Evolutionary conservation across 176 grass and related monocot genomes (phyloP), one percentile per base, ranked within the genome.

Genomic region (Oryza coarctata): DNA sequence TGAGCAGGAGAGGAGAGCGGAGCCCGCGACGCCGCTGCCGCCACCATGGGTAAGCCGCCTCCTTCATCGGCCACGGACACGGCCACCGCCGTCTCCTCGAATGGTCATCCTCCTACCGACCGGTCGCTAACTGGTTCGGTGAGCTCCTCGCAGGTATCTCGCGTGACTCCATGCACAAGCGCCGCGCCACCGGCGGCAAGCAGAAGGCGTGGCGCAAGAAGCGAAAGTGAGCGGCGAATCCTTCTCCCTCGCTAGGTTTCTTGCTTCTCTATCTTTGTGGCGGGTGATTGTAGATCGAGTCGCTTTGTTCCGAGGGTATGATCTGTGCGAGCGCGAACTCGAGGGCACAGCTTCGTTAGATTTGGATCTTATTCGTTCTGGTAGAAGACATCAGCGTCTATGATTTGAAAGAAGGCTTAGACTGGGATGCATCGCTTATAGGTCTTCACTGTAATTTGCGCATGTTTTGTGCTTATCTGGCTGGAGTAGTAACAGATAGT

Each of bases 131-230:
- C 28, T 65, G 3, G 63, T 50, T 50, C 41, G 63, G 8, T 50
- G 25, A 36, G 35, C 7, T 3, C 9, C 32, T 29, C 27, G 62
- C 63, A 79, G 76, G 76, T 47, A 79, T 79, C 86, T 96, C 94
- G 1, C 94, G 94, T 64, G 94, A 96, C 75, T 96, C 94, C 12
- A 96, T 96, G 90, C 94, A 96, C 75, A 97, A 97, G 88, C 92
- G 94, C 73, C 89, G 94, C 15, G 91, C 80, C 57, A 97, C 94
- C 2, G 94, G 94, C 43, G 94, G 94, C 25, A 97, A 97, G 86
- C 86, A 89, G 50, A 97, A 93, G 84, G 86, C 94, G 0, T 97
- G 94, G 94, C 80, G 94, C 70, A 97, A 97, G 88, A 97, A 97
- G 91, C 70, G 94, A 88, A 97, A 97, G 91, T 88, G 63, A 84